Conservation (phyloP, 768 basidiomycete species). For the Psilocybe azurescens region DNA sequence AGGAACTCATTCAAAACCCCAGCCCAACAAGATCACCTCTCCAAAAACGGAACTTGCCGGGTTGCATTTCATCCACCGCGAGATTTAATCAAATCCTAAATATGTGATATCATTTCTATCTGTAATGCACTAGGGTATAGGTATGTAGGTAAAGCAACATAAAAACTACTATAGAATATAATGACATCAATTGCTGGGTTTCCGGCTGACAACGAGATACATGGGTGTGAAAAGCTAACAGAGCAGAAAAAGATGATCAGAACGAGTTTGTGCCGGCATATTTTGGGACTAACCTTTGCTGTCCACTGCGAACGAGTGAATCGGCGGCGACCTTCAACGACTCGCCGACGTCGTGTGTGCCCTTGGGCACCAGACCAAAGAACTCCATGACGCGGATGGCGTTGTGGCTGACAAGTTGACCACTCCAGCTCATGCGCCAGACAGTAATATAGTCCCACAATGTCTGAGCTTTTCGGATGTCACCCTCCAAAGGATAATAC, state of each 20-base stretch:
- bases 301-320: conserved; percentile 83
- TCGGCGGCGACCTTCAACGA: conserved; percentile 83
- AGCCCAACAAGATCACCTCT: conserved; percentile 22
- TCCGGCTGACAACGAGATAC: conserved; percentile 72
- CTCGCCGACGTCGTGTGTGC: conserved; percentile 90
- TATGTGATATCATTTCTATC: conserved; percentile 2
- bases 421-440: conserved; percentile 90
- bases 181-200: conserved; percentile 48
- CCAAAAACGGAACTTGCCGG: conserved; percentile 36
- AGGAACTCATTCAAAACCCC: conserved; percentile 28
- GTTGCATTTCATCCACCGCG: conserved; percentile 25
- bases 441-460: conserved; percentile 89
- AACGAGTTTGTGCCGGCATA: conserved; percentile 7
- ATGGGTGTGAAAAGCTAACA: conserved; percentile 87
- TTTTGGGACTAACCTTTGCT: conserved; percentile 61
- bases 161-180: background rate
- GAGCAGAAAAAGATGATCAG: conserved; percentile 17
- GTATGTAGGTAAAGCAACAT: conserved; percentile 16
- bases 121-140: conserved; percentile 21
- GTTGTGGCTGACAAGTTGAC: conserved; percentile 83
- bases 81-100: conserved; percentile 23
- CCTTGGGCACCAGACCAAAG: conserved; percentile 85
- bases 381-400: conserved; percentile 79
- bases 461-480: conserved; percentile 91
- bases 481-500: conserved; percentile 98